phyloP scores from a whole-genome alignment of 1,284 basidiomycete genomes.

The Malassezia dermatis region DNA sequence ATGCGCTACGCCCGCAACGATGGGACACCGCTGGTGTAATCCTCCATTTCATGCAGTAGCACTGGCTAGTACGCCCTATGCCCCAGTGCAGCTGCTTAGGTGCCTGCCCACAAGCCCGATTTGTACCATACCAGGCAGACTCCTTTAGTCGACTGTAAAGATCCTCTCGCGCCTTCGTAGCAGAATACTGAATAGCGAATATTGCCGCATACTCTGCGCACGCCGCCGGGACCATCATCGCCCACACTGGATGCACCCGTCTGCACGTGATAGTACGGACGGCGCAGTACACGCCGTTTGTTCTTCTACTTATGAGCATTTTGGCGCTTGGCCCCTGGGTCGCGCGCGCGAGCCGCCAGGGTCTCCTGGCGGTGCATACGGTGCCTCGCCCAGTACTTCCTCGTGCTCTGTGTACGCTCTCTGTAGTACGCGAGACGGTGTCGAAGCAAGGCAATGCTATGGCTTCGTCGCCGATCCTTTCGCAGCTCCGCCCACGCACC shows the following conservation, averaged over 20 bases:
- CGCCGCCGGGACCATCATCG: not conserved
- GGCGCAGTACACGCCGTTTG: not conserved
- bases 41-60: too few species aligned
- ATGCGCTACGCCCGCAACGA: not conserved
- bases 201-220: too few species aligned
- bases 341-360: constrained; percentile 1
- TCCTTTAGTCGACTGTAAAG: too few species aligned
- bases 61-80: too few species aligned
- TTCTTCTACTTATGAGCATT: not conserved
- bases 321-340: not conserved
- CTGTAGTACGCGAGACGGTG: not conserved
- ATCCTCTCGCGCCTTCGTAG: too few species aligned
- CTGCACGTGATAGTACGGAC: not conserved
- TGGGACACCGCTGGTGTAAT: too few species aligned
- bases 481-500: not conserved
- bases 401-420: not conserved
- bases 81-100: too few species aligned
- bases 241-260: not conserved
- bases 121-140: too few species aligned
- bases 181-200: too few species aligned
- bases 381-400: not conserved
- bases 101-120: too few species aligned
- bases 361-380: not conserved
- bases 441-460: not conserved
- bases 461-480: not conserved